Percentiles rank a stretch among this genome's conserved stretches.
These are phyloP conservation scores for Exophiala sp. DNA, from an alignment of 2,329 filamentous ascomycete genomes.

Conservation along the genomic window DNA sequence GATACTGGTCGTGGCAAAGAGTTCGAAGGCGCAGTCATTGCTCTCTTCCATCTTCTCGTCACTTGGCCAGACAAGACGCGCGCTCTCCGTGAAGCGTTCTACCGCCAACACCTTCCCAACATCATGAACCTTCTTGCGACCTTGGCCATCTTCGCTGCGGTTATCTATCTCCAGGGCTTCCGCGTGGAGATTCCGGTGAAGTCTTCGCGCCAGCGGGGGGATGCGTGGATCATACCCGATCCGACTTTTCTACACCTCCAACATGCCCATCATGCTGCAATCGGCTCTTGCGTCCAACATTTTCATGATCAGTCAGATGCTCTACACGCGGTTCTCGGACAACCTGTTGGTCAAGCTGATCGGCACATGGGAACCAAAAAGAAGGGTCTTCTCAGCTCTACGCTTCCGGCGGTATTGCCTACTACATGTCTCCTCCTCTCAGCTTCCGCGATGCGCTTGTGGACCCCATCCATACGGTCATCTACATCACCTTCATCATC, in stretches of 20 bases:
- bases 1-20: conserved; percentile 98
- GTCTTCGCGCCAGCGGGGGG: conserved; percentile 96
- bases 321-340: conserved; percentile 97
- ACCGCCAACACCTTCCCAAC: conserved; percentile 98
- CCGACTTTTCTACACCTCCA: conserved; percentile 99
- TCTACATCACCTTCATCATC: conserved; percentile 97
- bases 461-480: conserved; percentile 90
- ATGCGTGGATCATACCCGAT: conserved; percentile 97
- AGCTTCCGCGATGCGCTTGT: conserved; percentile 96
- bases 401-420: conserved; percentile 86
- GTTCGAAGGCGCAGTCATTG: conserved; percentile 97
- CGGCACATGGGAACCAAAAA: conserved; percentile 95
- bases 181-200: conserved; percentile 99
- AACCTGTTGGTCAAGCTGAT: conserved; percentile 97
- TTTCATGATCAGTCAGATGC: conserved; percentile 98
- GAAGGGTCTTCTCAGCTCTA: conserved; percentile 94
- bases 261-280: conserved; percentile 99
- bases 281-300: conserved; percentile 97
- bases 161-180: conserved; percentile 99
- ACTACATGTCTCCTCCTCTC: conserved; percentile 98
- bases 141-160: conserved; percentile 85
- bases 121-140: conserved; percentile 98
- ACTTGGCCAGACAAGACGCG: conserved; percentile 99
- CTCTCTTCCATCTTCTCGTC: conserved; percentile 93
- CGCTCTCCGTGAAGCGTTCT: conserved; percentile 96